Conservation (phyloP, 768 basidiomycete genomes). For the Cubamyces lactineus region DNA sequence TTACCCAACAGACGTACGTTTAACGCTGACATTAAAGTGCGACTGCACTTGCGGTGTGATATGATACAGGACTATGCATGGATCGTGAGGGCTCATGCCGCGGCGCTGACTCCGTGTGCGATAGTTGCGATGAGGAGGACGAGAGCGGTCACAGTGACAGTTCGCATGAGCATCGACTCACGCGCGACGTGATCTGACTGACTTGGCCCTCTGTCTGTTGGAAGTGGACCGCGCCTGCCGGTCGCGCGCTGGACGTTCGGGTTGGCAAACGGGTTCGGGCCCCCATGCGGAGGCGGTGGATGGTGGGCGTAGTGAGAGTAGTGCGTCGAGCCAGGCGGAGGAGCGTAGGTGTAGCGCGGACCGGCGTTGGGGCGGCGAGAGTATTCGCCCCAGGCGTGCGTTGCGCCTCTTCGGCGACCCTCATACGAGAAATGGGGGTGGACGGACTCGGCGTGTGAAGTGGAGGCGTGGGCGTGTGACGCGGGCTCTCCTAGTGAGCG, state of each 20-base stretch:
- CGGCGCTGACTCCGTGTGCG: slow-evolving; percentile 33
- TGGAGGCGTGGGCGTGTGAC: slow-evolving; percentile 5
- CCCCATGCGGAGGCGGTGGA: slow-evolving; percentile 10
- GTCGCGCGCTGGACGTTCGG: slow-evolving; percentile 35
- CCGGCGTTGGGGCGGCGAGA: slow-evolving; percentile 24
- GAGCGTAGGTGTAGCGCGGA: slow-evolving; percentile 22
- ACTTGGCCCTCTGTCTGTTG: slow-evolving; percentile 8
- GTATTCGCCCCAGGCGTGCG: slow-evolving; percentile 40
- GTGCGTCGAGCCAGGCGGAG: slow-evolving; percentile 14
- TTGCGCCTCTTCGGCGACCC: slow-evolving; percentile 38
- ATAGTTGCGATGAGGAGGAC: slow-evolving; percentile 33
- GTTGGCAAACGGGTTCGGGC: slow-evolving; percentile 32
- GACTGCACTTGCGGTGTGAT: too few relatives aligned
- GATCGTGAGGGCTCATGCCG: slow-evolving; percentile 5
- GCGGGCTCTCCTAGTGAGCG: slow-evolving; percentile 28
- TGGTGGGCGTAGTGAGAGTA: slow-evolving; percentile 17
- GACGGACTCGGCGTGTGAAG: slow-evolving; percentile 23
- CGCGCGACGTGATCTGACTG: slow-evolving; percentile 26
- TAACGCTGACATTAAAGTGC: too few relatives aligned
- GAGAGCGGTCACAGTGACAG: slow-evolving; percentile 33
- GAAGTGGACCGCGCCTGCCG: slow-evolving; percentile 18
- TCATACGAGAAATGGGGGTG: slow-evolving; percentile 33
- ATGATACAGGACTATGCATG: too few relatives aligned
- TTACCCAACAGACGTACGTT: too few relatives aligned
- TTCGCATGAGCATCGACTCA: slow-evolving; percentile 30